phyloP scores from a whole-genome alignment of 352 stramenopile species.

The Globisporangium camurandrum region DNA sequence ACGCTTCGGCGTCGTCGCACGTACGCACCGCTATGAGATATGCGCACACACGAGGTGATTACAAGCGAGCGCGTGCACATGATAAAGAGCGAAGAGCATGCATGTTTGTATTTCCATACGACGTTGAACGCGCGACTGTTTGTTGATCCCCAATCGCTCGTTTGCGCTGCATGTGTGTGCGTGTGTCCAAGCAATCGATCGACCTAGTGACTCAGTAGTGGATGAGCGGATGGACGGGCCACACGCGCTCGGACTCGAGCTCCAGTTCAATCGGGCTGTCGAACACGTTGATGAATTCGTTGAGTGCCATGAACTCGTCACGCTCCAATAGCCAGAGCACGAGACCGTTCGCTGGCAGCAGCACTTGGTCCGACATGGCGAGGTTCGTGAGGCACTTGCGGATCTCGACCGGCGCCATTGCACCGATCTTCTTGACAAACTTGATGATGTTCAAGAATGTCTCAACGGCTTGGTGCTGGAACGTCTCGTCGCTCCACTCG shows the following conservation, averaged over 20 bases:
- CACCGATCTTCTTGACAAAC: slow-evolving; percentile 53
- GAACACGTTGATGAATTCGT: slow-evolving; percentile 45
- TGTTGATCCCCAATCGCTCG: background rate
- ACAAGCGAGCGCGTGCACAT: background rate
- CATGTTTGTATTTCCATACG: too few species aligned
- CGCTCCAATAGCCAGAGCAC: slow-evolving; percentile 40
- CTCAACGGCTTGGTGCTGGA: slow-evolving; percentile 34
- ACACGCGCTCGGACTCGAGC: slow-evolving; percentile 68
- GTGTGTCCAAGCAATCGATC: background rate
- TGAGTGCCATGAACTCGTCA: slow-evolving; percentile 59
- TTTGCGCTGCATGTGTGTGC: too few species aligned
- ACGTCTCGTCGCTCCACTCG: slow-evolving; percentile 37
- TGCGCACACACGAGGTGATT: background rate
- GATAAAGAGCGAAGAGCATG: too few species aligned
- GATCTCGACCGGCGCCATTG: slow-evolving; percentile 41
- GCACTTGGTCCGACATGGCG: slow-evolving; percentile 54
- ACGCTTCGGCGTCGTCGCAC: slow-evolving; percentile 14
- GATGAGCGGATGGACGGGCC: slow-evolving; percentile 64
- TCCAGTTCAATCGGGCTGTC: slow-evolving; percentile 32
- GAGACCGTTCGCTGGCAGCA: slow-evolving; percentile 47
- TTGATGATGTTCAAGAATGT: slow-evolving; percentile 50
- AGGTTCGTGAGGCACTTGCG: slow-evolving; percentile 48
- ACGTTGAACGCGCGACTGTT: too few species aligned
- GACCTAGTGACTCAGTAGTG: slow-evolving; percentile 57
- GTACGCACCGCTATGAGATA: slow-evolving; percentile 10